Conservation (phyloP, 371 early-diverging fungal genomes). For the Syncephalastrum contaminatum region DNA sequence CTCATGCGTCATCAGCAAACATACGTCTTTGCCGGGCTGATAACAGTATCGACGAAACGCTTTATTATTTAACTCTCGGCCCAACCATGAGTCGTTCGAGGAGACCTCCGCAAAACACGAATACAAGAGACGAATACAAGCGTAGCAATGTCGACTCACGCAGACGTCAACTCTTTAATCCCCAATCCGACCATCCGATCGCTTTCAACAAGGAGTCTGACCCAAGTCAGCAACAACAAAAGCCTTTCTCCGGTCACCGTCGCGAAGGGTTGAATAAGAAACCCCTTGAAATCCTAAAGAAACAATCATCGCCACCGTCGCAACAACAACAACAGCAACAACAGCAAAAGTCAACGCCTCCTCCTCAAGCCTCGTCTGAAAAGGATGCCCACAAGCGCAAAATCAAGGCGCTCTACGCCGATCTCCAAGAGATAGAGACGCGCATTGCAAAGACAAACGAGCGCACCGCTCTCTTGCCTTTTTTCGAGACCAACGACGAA, state of each 20-base stretch:
- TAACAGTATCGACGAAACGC: no score
- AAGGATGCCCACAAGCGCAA: conserved; percentile 16
- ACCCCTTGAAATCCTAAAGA: background rate
- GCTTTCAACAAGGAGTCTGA: conserved; percentile 26
- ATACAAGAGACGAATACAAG: no score
- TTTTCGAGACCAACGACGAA: conserved; percentile 9
- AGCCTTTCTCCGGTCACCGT: conserved; percentile 10
- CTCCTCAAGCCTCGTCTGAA: background rate
- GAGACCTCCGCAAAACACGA: no score
- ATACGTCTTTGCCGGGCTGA: no score
- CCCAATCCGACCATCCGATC: conserved; percentile 38
- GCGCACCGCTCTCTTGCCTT: conserved; percentile 11
- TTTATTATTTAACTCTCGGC: no score
- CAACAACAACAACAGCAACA: conserved; percentile 9
- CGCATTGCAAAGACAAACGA: conserved; percentile 18
- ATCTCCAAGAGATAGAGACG: conserved; percentile 30
- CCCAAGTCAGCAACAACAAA: background rate
- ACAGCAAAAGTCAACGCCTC: background rate
- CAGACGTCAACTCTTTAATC: conserved; percentile 31
- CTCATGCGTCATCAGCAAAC: no score
- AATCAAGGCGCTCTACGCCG: conserved; percentile 20
- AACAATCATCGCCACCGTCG: background rate
- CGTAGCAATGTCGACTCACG: conserved; percentile 16
- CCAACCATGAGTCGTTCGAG: no score
- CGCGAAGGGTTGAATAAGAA: conserved; percentile 8